A percentile compares a stretch with the other conserved stretches of the same genome.
phyloP scores from a whole-genome alignment of 2,329 filamentous ascomycete genomes.

The Sporothrix schenckii region DNA sequence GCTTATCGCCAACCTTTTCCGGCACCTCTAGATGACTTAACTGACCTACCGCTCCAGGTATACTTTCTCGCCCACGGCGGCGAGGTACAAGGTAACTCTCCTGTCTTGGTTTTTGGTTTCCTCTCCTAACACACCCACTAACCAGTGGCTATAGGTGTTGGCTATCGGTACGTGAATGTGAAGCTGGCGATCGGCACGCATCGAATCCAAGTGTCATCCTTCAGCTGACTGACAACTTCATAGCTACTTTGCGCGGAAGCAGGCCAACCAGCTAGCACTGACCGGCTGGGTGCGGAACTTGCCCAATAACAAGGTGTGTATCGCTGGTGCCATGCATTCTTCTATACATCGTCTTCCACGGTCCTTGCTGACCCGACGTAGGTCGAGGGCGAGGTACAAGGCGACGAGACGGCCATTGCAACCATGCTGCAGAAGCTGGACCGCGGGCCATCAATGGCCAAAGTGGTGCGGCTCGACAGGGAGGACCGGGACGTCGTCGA shows the following conservation, averaged over 20 bases:
- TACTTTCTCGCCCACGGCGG: constrained; percentile 68
- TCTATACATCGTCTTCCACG: too few relatives aligned
- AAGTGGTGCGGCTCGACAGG: constrained; percentile 73
- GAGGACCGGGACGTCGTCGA: constrained; percentile 66
- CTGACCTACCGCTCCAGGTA: constrained; percentile 47
- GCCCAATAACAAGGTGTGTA: constrained; percentile 55
- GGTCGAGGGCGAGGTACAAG: constrained; percentile 91
- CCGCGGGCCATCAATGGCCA: constrained; percentile 70
- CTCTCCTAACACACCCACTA: background rate
- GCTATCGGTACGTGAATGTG: constrained; percentile 52
- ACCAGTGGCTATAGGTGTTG: constrained; percentile 50
- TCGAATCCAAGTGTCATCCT: too few relatives aligned
- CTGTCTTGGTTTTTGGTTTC: constrained; percentile 30
- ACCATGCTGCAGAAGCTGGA: constrained; percentile 75
- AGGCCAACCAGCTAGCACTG: constrained; percentile 54
- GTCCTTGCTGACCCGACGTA: constrained; percentile 44
- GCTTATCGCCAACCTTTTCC: background rate
- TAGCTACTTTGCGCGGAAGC: constrained; percentile 59
- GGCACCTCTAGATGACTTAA: background rate
- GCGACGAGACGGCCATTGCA: constrained; percentile 64
- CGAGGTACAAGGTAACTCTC: constrained; percentile 63
- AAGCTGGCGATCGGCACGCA: background rate
- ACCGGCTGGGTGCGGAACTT: constrained; percentile 67
- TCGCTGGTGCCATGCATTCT: background rate
- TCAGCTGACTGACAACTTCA: background rate